Conservation (phyloP, 2,329 filamentous ascomycete genomes). For the Escovopsis sp. region DNA sequence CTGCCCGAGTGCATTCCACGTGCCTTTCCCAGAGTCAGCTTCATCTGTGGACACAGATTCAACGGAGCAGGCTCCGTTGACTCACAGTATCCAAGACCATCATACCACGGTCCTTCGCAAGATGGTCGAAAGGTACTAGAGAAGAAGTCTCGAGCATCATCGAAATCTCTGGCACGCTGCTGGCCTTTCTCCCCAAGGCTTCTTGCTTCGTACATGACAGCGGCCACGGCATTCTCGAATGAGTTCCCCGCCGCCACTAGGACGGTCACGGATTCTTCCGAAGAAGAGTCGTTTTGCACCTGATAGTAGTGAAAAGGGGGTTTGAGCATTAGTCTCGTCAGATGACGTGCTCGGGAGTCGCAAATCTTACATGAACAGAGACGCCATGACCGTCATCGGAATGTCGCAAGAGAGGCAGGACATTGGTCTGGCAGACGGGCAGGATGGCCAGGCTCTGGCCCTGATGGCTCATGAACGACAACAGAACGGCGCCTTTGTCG, state of each 20-base stretch:
- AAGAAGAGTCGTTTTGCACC: constrained; percentile 51
- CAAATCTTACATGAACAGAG: constrained; percentile 43
- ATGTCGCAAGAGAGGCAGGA: constrained; percentile 55
- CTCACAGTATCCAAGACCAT: constrained; percentile 78
- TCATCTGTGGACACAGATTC: too few species aligned
- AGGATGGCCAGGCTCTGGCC: constrained; percentile 67
- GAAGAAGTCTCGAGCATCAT: too few species aligned
- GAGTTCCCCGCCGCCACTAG: constrained; percentile 56
- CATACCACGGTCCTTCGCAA: constrained; percentile 83
- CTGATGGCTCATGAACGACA: constrained; percentile 58
- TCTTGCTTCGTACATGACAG: constrained; percentile 79
- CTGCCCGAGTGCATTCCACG: constrained; percentile 88
- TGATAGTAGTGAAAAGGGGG: constrained; percentile 12
- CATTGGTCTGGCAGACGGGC: constrained; percentile 61
- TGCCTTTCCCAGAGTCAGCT: constrained; percentile 32
- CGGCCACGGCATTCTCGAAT: constrained; percentile 63
- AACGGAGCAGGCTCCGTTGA: constrained; percentile 1
- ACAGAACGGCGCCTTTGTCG: constrained; percentile 64
- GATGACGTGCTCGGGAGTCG: neutral
- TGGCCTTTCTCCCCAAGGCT: constrained; percentile 30
- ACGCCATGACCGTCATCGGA: constrained; percentile 47
- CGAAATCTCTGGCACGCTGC: constrained; percentile 14
- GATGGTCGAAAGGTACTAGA: constrained; percentile 29
- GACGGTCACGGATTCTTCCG: constrained; percentile 41
- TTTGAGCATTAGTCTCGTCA: constrained; percentile 5